Evolutionary conservation across 2,329 filamentous ascomycete species (phyloP).

Genomic region (Paecilomyces sp.): DNA sequence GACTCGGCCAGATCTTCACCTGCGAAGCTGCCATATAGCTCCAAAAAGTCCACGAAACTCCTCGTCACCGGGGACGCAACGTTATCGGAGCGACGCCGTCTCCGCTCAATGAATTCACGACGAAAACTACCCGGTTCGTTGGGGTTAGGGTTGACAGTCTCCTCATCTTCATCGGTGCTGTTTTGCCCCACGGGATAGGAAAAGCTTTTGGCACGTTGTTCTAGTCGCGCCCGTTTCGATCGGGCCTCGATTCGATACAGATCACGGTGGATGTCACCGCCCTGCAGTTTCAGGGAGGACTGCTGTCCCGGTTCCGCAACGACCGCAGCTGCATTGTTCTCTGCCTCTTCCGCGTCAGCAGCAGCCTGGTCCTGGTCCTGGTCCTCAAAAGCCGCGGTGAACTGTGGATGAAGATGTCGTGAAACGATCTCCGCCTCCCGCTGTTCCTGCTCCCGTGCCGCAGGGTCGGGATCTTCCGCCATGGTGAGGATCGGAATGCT

Average conservation of each 20-base stretch:
- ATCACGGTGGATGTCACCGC: constrained; percentile 71
- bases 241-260: constrained; percentile 66
- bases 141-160: constrained; percentile 34
- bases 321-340: background rate
- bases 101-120: constrained; percentile 42
- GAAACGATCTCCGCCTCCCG: constrained; percentile 13
- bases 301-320: constrained; percentile 30
- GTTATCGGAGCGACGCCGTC: constrained; percentile 30
- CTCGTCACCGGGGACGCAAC: constrained; percentile 53
- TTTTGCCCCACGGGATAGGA: constrained; percentile 40
- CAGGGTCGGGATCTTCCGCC: background rate
- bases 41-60: constrained; percentile 69
- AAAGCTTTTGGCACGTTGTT: constrained; percentile 60
- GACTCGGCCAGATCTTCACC: constrained; percentile 60
- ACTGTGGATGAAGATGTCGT: constrained; percentile 14
- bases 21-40: constrained; percentile 69
- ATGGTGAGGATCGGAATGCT: background rate
- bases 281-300: constrained; percentile 65
- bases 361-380: constrained; percentile 5
- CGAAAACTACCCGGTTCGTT: constrained; percentile 49
- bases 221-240: constrained; percentile 32
- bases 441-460: constrained; percentile 3
- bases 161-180: constrained; percentile 23
- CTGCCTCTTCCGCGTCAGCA: background rate
- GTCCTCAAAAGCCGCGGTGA: constrained; percentile 13